These are phyloP conservation scores for Ogataea glucozyma DNA, from an alignment of 805 yeast species.

Conservation along the genomic window DNA sequence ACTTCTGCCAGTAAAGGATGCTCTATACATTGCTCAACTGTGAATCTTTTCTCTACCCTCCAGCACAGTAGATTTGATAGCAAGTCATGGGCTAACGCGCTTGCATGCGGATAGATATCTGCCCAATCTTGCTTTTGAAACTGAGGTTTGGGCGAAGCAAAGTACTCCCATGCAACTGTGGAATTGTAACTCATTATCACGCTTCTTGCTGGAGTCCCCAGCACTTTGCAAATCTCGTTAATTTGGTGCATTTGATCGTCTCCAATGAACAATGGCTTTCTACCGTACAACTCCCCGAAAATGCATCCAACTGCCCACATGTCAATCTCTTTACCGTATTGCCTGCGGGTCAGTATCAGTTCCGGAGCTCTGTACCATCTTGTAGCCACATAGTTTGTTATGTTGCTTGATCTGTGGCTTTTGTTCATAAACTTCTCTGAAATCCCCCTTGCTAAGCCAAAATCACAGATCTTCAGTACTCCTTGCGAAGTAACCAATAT, in stretches of 20 bases:
- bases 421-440: conserved; percentile 32
- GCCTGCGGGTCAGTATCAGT: conserved; percentile 59
- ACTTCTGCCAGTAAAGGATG: conserved; percentile 58
- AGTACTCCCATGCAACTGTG: conserved; percentile 46
- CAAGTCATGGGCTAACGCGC: conserved; percentile 50
- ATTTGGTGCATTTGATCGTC: conserved; percentile 71
- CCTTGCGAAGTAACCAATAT: conserved; percentile 77
- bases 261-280: conserved; percentile 81
- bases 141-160: conserved; percentile 45
- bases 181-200: conserved; percentile 47
- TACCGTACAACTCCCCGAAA: conserved; percentile 77
- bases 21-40: conserved; percentile 55
- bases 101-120: conserved; percentile 63
- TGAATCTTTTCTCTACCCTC: conserved; percentile 57
- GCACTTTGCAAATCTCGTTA: conserved; percentile 60
- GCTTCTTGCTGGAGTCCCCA: conserved; percentile 68
- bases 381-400: conserved; percentile 88
- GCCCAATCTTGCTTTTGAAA: conserved; percentile 49
- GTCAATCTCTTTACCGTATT: conserved; percentile 72
- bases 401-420: conserved; percentile 43
- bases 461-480: conserved; percentile 81
- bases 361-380: conserved; percentile 97
- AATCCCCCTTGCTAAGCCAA: conserved; percentile 87
- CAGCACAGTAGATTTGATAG: conserved; percentile 60
- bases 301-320: conserved; percentile 96